Evolutionary conservation across 1,139 yeast species (phyloP).

Genomic region (Blastobotrys aristatus): DNA sequence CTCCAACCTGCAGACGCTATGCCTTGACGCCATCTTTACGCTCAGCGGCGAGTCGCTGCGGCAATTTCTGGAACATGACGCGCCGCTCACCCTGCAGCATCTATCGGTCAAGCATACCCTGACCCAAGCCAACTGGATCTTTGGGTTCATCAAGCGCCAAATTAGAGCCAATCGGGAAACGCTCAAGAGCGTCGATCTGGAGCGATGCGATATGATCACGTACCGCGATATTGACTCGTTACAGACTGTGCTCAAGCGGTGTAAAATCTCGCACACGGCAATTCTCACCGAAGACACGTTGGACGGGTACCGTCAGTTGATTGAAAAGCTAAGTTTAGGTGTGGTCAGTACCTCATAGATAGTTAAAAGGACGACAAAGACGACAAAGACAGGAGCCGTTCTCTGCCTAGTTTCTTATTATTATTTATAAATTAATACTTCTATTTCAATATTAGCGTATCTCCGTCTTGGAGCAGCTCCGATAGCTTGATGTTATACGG

Average conservation of each 20-base stretch:
- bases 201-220: conserved; percentile 22
- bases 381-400: not conserved
- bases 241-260: conserved; percentile 10
- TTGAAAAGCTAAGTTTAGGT: conserved; percentile 15
- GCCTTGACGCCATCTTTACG: conserved; percentile 15
- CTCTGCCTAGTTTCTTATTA: conserved; percentile 4
- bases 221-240: conserved; percentile 16
- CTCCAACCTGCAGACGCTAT: conserved; percentile 11
- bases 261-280: conserved; percentile 19
- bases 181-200: conserved; percentile 14
- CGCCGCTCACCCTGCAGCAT: conserved; percentile 13
- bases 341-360: no score
- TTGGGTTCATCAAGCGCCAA: conserved; percentile 16
- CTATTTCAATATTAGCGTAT: conserved; percentile 10
- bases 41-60: conserved; percentile 14
- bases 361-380: no score
- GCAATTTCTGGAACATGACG: conserved; percentile 12
- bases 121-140: conserved; percentile 18
- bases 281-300: conserved; percentile 22
- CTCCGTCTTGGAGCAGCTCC: conserved; percentile 20
- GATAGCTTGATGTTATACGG: conserved; percentile 18
- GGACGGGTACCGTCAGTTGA: conserved; percentile 20
- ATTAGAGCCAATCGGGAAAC: not conserved
- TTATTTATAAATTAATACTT: not conserved
- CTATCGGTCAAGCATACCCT: conserved; percentile 15